Evolutionary conservation across 495 filamentous ascomycete species (phyloP).

Genomic region (Penicillium atrosanguineum): DNA sequence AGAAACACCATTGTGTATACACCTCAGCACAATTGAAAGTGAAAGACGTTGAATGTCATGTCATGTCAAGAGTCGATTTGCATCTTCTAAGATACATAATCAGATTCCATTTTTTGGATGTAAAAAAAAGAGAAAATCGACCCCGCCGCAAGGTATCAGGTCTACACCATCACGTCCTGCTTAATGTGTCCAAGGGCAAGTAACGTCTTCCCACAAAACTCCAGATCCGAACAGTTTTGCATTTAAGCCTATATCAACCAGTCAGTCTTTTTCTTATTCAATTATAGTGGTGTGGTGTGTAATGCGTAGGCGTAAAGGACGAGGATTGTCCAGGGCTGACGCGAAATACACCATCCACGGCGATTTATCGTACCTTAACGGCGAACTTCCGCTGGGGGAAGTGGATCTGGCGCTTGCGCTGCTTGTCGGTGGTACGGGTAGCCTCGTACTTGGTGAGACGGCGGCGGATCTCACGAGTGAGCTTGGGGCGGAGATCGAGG

Average conservation of each 20-base stretch:
- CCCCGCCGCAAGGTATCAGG: slow-evolving; percentile 34
- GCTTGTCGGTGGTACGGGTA: slow-evolving; percentile 75
- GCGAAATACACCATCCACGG: neutral
- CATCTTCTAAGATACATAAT: slow-evolving; percentile 49
- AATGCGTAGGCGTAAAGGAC: neutral
- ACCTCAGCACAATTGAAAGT: neutral
- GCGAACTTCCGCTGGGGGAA: slow-evolving; percentile 99
- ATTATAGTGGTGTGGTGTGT: neutral
- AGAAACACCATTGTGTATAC: neutral
- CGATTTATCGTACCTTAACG: slow-evolving; percentile 73
- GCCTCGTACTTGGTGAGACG: slow-evolving; percentile 87
- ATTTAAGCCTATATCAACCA: slow-evolving; percentile 39
- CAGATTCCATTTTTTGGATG: slow-evolving; percentile 39
- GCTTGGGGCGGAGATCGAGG: slow-evolving; percentile 94
- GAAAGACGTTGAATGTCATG: slow-evolving; percentile 25
- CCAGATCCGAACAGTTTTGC: slow-evolving; percentile 39
- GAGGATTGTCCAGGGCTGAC: neutral
- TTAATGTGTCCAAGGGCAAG: slow-evolving; percentile 32
- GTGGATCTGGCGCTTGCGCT: slow-evolving; percentile 89
- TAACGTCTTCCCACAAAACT: slow-evolving; percentile 38
- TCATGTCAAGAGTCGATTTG: slow-evolving; percentile 48
- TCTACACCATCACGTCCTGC: slow-evolving; percentile 36
- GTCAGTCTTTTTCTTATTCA: neutral
- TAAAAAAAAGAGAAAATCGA: slow-evolving; percentile 42
- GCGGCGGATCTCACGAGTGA: slow-evolving; percentile 93